phyloP scores from a whole-genome alignment of 2,329 filamentous ascomycete species.

The Waltergamsia citrina region DNA sequence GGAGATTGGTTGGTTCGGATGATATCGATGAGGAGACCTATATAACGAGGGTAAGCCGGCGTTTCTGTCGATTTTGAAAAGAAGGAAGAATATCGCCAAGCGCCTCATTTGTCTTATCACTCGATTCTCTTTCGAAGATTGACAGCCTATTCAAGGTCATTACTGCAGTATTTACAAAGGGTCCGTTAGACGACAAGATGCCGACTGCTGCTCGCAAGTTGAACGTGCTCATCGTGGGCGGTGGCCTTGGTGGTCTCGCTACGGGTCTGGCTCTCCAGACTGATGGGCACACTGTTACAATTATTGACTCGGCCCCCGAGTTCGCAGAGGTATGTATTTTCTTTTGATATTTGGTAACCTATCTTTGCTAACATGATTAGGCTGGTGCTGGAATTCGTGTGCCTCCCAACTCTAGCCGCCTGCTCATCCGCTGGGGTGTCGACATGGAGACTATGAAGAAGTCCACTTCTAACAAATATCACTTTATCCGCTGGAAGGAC shows the following conservation, averaged over 20 bases:
- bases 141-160: no score
- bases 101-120: no score
- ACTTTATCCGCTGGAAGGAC: background rate
- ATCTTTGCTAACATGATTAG: slow-evolving; percentile 6
- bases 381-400: slow-evolving; percentile 18
- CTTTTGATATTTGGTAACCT: background rate
- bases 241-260: slow-evolving; percentile 2
- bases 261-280: slow-evolving; percentile 8
- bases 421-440: slow-evolving; percentile 14
- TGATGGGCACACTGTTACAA: background rate
- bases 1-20: no score
- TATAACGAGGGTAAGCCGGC: no score
- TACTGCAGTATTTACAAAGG: no score
- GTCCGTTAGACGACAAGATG: no score
- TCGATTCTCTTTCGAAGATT: no score
- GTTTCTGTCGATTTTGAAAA: no score
- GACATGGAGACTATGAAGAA: background rate
- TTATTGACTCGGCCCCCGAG: slow-evolving; percentile 1
- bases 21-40: no score
- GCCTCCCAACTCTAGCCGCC: slow-evolving; percentile 17
- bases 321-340: background rate
- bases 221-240: slow-evolving; percentile 4
- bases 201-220: background rate
- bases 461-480: background rate
- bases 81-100: no score